A percentile compares a stretch with the other conserved stretches of the same genome.
Evolutionary conservation across 1,139 yeast genomes (phyloP).

Genomic region (Blastobotrys arbuscula): DNA sequence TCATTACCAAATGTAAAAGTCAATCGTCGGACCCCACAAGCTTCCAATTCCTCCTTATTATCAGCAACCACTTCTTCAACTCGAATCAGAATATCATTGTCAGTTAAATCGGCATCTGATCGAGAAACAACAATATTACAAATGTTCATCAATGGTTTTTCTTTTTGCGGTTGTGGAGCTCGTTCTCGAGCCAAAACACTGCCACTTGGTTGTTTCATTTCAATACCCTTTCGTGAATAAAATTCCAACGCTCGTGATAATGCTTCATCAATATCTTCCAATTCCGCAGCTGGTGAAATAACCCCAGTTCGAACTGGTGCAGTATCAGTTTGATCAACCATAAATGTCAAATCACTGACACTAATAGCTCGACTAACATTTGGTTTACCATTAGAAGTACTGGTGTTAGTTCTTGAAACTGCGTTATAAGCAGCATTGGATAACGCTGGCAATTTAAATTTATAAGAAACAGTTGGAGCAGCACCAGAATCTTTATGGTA

Average conservation of each 20-base stretch:
- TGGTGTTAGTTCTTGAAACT: conserved; percentile 20
- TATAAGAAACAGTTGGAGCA: conserved; percentile 78
- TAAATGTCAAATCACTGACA: conserved; percentile 84
- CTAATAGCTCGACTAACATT: conserved; percentile 71
- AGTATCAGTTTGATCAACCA: conserved; percentile 58
- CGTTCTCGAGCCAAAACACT: conserved; percentile 32
- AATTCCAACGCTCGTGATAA: conserved; percentile 69
- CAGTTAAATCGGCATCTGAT: conserved; percentile 67
- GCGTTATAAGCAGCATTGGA: conserved; percentile 50
- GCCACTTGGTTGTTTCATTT: conserved; percentile 29
- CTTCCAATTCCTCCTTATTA: conserved; percentile 59
- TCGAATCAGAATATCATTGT: conserved; percentile 59
- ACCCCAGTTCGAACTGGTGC: conserved; percentile 78
- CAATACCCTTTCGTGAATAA: conserved; percentile 44
- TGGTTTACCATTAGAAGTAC: conserved; percentile 27
- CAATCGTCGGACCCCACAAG: conserved; percentile 79
- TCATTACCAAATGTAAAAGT: conserved; percentile 83
- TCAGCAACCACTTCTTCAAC: conserved; percentile 64
- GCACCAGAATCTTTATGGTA: conserved; percentile 52
- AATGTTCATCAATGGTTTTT: conserved; percentile 53
- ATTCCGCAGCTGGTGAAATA: conserved; percentile 71
- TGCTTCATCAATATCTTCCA: conserved; percentile 87
- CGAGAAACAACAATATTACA: conserved; percentile 72
- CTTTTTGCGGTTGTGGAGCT: conserved; percentile 32
- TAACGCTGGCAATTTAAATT: conserved; percentile 77